Conservation (phyloP, 805 yeast species). For the Candida montana region DNA sequence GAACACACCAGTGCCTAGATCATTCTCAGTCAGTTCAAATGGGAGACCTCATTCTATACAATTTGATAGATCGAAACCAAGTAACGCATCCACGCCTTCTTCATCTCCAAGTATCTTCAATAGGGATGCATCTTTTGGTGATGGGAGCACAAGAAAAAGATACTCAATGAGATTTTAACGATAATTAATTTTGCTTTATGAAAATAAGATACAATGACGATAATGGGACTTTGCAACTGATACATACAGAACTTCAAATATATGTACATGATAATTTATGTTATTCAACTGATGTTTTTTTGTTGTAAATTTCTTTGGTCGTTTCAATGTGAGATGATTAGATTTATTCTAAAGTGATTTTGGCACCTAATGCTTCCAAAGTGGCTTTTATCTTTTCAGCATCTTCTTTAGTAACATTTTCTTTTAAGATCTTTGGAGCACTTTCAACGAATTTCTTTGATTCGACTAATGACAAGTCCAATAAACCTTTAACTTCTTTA, state of each 20-base stretch:
- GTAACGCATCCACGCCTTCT: background rate
- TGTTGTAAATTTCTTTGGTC: background rate
- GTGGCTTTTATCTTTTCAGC: conserved; percentile 94
- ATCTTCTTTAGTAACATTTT: conserved; percentile 93
- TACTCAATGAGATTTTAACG: conserved; percentile 23
- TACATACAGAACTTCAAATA: conserved; percentile 1
- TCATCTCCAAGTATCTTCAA: conserved; percentile 1
- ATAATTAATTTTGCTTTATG: background rate
- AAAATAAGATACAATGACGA: no score
- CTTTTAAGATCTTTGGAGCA: conserved; percentile 95
- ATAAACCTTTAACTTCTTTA: conserved; percentile 88
- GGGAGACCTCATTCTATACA: conserved; percentile 2
- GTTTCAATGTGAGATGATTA: background rate
- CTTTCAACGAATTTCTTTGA: conserved; percentile 96
- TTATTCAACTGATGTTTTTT: background rate
- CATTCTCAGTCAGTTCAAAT: background rate
- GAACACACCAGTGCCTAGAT: conserved; percentile 7
- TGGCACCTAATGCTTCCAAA: conserved; percentile 93
- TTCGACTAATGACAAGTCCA: conserved; percentile 91
- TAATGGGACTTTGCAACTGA: background rate
- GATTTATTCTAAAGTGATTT: conserved; percentile 73
- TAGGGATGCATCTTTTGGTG: background rate
- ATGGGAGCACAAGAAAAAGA: conserved; percentile 11
- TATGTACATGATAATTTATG: conserved; percentile 6
- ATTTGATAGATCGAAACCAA: background rate